Percentiles rank a stretch among this genome's conserved stretches.
phyloP scores from a whole-genome alignment of 768 basidiomycete genomes.

The Chlorophyllum brunneum region DNA sequence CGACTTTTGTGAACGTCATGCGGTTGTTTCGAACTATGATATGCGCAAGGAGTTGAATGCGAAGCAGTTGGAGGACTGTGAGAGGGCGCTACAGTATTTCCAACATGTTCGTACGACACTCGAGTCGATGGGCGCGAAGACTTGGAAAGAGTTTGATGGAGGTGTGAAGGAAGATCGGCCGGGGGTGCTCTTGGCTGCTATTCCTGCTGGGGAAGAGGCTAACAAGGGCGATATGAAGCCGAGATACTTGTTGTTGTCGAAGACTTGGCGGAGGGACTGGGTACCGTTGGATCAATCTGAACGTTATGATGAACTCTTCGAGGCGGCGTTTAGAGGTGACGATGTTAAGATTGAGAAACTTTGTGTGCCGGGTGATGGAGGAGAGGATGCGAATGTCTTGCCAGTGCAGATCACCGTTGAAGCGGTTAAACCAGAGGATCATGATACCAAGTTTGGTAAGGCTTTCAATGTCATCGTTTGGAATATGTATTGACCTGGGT shows the following conservation, averaged over 20 bases:
- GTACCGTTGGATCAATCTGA: conserved; percentile 31
- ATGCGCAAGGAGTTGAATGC: not conserved
- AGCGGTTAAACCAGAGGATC: conserved; percentile 17
- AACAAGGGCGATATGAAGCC: not conserved
- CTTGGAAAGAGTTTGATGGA: not conserved
- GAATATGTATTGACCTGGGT: not conserved
- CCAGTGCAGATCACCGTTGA: conserved; percentile 45
- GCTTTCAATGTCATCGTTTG: not conserved
- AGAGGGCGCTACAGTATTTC: not conserved
- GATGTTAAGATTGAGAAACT: conserved; percentile 46
- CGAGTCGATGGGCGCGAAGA: conserved; percentile 4
- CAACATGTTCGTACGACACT: not conserved
- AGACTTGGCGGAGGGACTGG: conserved; percentile 21
- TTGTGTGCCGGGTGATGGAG: conserved; percentile 43
- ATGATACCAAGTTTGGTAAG: conserved; percentile 23
- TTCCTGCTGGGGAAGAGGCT: too few relatives aligned
- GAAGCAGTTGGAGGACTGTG: not conserved
- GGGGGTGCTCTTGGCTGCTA: too few relatives aligned
- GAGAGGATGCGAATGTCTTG: conserved; percentile 18
- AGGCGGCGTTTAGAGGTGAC: conserved; percentile 52
- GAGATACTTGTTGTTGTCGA: conserved; percentile 15
- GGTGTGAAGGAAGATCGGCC: not conserved
- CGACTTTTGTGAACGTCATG: conserved; percentile 12
- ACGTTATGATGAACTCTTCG: conserved; percentile 51
- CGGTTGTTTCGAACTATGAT: not conserved